A percentile compares a stretch with the other conserved stretches of the same genome.
These are phyloP conservation scores for Tylopilus rubrobrunneus DNA, from an alignment of 768 basidiomycete genomes.

Conservation along the genomic window DNA sequence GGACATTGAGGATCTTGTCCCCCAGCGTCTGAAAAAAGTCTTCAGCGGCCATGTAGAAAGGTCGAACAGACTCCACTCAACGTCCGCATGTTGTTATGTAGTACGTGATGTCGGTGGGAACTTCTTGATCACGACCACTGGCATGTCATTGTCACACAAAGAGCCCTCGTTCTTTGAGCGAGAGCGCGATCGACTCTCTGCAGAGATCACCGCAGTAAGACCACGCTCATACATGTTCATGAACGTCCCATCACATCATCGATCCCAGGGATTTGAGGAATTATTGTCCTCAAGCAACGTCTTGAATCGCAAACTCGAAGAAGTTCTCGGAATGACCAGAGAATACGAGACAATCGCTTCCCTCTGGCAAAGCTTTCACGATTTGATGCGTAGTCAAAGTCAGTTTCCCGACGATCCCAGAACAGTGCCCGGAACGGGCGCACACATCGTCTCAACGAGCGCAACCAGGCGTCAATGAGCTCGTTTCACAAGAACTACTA, in stretches of 20 bases:
- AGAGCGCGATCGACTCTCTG: conserved; percentile 70
- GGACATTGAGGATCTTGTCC: conserved; percentile 9
- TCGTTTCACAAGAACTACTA: conserved; percentile 1
- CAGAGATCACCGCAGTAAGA: conserved; percentile 70
- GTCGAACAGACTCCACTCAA: too few relatives aligned
- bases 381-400: conserved; percentile 61
- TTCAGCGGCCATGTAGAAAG: background rate
- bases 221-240: background rate
- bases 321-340: conserved; percentile 86
- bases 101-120: background rate
- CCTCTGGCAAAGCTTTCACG: conserved; percentile 78
- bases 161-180: conserved; percentile 69
- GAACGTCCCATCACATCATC: background rate
- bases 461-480: conserved; percentile 21
- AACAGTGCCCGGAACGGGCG: conserved; percentile 64
- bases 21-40: conserved; percentile 12
- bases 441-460: conserved; percentile 48
- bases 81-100: too few relatives aligned
- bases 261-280: conserved; percentile 77
- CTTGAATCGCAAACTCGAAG: conserved; percentile 87
- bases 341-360: conserved; percentile 88
- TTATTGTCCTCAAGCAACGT: conserved; percentile 79
- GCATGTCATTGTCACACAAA: conserved; percentile 31
- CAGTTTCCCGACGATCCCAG: conserved; percentile 32
- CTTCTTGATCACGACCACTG: background rate